phyloP scores from a whole-genome alignment of 2,329 filamentous ascomycete species.

The Trichoderma koningii region DNA sequence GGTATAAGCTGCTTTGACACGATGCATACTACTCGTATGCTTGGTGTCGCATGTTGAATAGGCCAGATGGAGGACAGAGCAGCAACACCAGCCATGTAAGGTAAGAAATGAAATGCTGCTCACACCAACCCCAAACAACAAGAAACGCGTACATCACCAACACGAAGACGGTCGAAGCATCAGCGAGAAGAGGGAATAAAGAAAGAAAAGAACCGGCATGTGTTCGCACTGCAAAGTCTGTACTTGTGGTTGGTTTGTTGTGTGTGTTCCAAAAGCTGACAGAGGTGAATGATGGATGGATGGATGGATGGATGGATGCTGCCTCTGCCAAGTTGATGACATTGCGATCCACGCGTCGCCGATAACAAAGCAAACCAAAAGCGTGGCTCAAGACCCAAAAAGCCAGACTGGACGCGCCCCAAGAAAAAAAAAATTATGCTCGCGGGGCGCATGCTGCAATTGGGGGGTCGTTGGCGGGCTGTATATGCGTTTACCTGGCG shows the following conservation, averaged over 20 bases:
- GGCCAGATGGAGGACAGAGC: not conserved
- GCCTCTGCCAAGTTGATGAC: constrained; percentile 15
- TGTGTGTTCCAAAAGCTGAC: too few species aligned
- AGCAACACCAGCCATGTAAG: not conserved
- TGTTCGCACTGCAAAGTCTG: too few species aligned
- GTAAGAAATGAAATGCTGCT: not conserved
- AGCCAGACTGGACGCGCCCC: constrained; percentile 7
- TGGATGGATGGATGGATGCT: not conserved
- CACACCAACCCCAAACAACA: not conserved
- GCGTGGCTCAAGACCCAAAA: constrained; percentile 4
- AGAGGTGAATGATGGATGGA: too few species aligned
- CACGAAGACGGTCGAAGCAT: not conserved
- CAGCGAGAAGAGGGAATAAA: not conserved
- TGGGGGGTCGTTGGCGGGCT: not conserved
- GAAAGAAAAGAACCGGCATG: not conserved
- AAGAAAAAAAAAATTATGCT: constrained; percentile 9
- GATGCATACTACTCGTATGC: too few species aligned
- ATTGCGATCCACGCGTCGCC: constrained; percentile 16
- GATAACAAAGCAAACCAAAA: constrained; percentile 21
- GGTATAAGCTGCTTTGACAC: too few species aligned
- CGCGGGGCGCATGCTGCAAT: not conserved
- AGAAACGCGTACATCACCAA: not conserved
- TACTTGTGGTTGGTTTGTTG: too few species aligned
- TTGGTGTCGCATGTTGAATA: too few species aligned
- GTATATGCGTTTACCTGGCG: not conserved